phyloP scores from a whole-genome alignment of 768 basidiomycete genomes.

The Macrocybe gigantea region DNA sequence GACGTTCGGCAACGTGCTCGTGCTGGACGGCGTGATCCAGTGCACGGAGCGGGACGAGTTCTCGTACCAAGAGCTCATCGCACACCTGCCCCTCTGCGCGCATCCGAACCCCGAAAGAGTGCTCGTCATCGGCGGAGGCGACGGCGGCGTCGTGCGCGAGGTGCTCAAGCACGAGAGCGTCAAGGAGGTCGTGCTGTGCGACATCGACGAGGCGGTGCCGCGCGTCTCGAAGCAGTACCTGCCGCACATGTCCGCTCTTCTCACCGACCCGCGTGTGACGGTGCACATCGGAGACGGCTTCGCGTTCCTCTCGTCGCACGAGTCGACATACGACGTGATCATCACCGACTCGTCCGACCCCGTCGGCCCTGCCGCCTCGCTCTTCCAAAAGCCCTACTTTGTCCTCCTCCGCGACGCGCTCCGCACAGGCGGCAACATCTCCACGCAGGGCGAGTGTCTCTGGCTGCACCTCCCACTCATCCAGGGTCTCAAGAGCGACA shows the following conservation, averaged over 20 bases:
- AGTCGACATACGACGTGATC: constrained; percentile 90
- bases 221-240: constrained; percentile 92
- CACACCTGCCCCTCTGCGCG: constrained; percentile 91
- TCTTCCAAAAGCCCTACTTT: constrained; percentile 98
- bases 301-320: constrained; percentile 90
- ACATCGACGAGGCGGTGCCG: constrained; percentile 97
- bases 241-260: constrained; percentile 87
- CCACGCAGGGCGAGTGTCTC: constrained; percentile 92
- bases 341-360: constrained; percentile 99
- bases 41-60: constrained; percentile 99
- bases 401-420: constrained; percentile 88
- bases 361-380: constrained; percentile 88
- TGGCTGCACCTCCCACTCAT: constrained; percentile 95
- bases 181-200: constrained; percentile 89
- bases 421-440: constrained; percentile 84
- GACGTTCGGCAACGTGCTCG: constrained; percentile 95
- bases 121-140: constrained; percentile 96
- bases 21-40: constrained; percentile 93
- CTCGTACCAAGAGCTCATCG: constrained; percentile 99
- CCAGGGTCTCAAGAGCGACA: constrained; percentile 62
- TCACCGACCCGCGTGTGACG: constrained; percentile 73
- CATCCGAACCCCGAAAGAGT: constrained; percentile 97
- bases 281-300: constrained; percentile 94
- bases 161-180: constrained; percentile 92
- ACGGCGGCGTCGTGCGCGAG: constrained; percentile 97